Base-by-base conservation (phyloP, 2,329 filamentous ascomycete genomes). In the Exophiala viscosa region DNA sequence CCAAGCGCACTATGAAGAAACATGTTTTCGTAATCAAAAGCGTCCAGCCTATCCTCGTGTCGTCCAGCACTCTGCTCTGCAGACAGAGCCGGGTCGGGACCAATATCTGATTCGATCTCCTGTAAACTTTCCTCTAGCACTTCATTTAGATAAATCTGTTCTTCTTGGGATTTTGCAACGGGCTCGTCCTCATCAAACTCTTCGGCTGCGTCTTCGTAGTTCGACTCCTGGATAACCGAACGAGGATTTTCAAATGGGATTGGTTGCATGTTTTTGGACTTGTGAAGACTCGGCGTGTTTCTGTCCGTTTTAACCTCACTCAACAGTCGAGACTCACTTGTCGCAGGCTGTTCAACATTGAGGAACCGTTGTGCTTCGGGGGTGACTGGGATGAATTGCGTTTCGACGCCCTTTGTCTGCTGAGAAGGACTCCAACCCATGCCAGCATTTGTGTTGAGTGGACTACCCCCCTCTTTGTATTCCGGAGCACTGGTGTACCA, bases 11-110 rank as follows among this genome's bases (percentile, higher is more conserved):
- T 95, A 68, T 96, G 90, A 11, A 96, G 77, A 69, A 96, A 96
- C 72, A 96, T 96, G 66, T 95, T 86, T 68, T 96, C 88, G 58
- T 97, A 97, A 68, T 97, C 92, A 65, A 97, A 97, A 1, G 91
- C 91, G 69, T 97, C 92, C 60, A 91, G 85, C 15, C 92, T 87
- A 68, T 96, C 90, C 71, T 97, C 92, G 64, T 97, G 92, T 0
- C 90, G 89, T 5, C 87, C 72, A 7, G 80, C 78, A 61, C 85
- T 83, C 62, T 85, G 46, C 9, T 56, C 50, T 9, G 48, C 42
- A 3, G 49, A 10, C 54, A 60, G 45, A 8, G 54, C 32, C 17
- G 52, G 55, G 14, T 60, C 64, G 9, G 66, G 64, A 11, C 66
- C 60, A 18, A 69, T 66, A n/a, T 67, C 64, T 42, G 68, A 65